Conservation (phyloP, 139 green algal genomes). For the Chlorokybus atmophyticus region DNA sequence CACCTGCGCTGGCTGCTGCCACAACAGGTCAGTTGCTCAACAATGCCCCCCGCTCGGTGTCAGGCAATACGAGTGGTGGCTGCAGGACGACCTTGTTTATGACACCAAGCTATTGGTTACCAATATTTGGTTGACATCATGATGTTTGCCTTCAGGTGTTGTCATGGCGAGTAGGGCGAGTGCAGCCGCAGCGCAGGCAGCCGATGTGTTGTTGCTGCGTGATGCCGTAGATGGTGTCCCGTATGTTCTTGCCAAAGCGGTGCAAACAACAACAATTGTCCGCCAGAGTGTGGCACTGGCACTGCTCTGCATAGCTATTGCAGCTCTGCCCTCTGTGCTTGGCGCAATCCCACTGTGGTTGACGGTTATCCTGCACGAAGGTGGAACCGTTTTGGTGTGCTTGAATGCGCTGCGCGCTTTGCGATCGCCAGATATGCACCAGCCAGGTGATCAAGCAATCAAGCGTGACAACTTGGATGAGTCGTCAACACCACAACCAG, state of each 20-base stretch:
- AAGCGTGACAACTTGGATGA: too few relatives aligned
- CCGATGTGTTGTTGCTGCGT: slow-evolving; percentile 30
- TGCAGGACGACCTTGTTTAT: too few relatives aligned
- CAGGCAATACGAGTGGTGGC: too few relatives aligned
- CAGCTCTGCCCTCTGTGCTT: slow-evolving; percentile 8
- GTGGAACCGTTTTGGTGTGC: slow-evolving; percentile 28
- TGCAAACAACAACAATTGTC: slow-evolving; percentile 21
- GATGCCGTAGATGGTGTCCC: slow-evolving; percentile 25
- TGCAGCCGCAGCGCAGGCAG: slow-evolving; percentile 21
- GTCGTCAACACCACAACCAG: too few relatives aligned
- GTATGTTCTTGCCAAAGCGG: slow-evolving; percentile 29
- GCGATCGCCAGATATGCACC: too few relatives aligned
- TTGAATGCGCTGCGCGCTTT: slow-evolving; percentile 29
- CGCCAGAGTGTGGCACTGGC: slow-evolving; percentile 18
- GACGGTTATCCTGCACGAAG: slow-evolving; percentile 28
- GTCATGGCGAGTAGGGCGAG: slow-evolving; percentile 27
- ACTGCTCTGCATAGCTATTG: slow-evolving; percentile 17
- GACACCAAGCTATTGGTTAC: too few relatives aligned
- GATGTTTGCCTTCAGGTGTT: too few relatives aligned
- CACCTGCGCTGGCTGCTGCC: slow-evolving; percentile 29
- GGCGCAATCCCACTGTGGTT: slow-evolving; percentile 28
- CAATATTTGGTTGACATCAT: too few relatives aligned
- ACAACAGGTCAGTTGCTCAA: too few relatives aligned
- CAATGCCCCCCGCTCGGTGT: too few relatives aligned
- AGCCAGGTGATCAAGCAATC: too few relatives aligned